Base-by-base conservation (phyloP, 495 filamentous ascomycete species). In the Xylaria castorea region DNA sequence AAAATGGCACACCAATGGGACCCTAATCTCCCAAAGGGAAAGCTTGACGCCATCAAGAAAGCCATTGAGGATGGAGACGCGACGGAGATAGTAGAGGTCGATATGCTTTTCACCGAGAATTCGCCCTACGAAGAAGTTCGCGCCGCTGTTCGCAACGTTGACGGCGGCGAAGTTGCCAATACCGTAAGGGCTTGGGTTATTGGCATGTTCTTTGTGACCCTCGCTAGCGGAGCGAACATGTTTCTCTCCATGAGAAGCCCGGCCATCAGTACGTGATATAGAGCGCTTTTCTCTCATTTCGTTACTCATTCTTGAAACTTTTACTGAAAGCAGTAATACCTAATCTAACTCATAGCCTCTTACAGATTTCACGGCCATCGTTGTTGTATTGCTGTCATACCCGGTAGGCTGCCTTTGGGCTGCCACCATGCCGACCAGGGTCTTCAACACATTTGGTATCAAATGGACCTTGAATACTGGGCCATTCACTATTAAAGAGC, bases 401-500 rank as follows among this genome's bases (percentile, higher is more conserved):
- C 85, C 88, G 3, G 75, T 91, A 20, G 89, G 89, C 20, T 84
- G 83, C 51, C 83, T 83, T 36, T 90, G 88, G 88, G 84, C 86
- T 5, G 81, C 80, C 66, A 81, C 83, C 72, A 80, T 91, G 75
- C 89, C 89, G 30, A 75, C 83, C 18, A 84, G 84, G 16, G 73
- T 83, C n/a, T 85, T 85, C 79, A 81, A 73, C 34, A 75, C 87
- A 30, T 89, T 89, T 67, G 88, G 88, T 2, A 60, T 83, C 44
- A 71, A 84, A 34, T 86, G 83, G 78, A 85, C 83, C 48, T 66
- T 89, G 12, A 90, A 91, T 60, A 81, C 86, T 7, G 87, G 89
- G n/a, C 88, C 85, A 36, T 91, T 91, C 77, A 91, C 87, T 69
- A 87, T 89, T 77, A 90, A 91, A 68, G 90, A 91, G 77, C 88